Percentiles rank a stretch among this genome's conserved stretches.
Evolutionary conservation across 2,329 filamentous ascomycete species (phyloP).

Genomic region (Thelonectria rubi): DNA sequence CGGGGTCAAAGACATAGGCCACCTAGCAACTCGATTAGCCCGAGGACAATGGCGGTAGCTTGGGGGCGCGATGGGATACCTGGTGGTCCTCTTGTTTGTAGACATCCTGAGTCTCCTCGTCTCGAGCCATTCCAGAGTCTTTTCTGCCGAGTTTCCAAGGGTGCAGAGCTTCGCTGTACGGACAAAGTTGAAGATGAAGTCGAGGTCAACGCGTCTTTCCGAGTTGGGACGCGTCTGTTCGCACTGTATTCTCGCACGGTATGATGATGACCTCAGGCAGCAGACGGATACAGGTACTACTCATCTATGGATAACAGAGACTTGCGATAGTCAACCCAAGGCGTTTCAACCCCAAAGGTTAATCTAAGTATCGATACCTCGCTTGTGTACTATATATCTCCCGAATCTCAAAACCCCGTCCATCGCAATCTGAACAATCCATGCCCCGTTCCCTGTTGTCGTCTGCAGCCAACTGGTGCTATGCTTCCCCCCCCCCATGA

Average conservation of each 20-base stretch:
- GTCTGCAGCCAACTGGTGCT: conserved; percentile 22
- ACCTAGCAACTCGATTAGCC: conserved; percentile 53
- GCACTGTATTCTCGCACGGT: conserved; percentile 36
- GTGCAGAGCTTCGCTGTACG: conserved; percentile 9
- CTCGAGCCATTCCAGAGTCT: conserved; percentile 37
- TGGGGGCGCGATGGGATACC: conserved; percentile 41
- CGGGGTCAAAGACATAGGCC: conserved; percentile 69
- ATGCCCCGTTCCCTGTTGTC: conserved; percentile 16
- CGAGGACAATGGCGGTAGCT: neutral
- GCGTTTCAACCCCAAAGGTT: neutral
- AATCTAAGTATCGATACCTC: conserved; percentile 38
- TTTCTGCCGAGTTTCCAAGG: neutral
- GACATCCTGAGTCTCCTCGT: conserved; percentile 34
- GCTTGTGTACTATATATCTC: conserved; percentile 41
- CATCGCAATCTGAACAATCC: conserved; percentile 31
- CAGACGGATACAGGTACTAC: neutral
- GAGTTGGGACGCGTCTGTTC: conserved; percentile 16
- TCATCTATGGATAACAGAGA: neutral
- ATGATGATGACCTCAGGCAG: neutral
- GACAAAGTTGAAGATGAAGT: conserved; percentile 18
- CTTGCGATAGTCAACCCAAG: too few species aligned
- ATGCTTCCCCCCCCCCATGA: conserved; percentile 8
- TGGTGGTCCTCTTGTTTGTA: conserved; percentile 57
- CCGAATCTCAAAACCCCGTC: conserved; percentile 30
- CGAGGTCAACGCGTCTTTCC: conserved; percentile 35